Conservation (phyloP, 257 asterid genomes). For the Lycium barbarum region DNA sequence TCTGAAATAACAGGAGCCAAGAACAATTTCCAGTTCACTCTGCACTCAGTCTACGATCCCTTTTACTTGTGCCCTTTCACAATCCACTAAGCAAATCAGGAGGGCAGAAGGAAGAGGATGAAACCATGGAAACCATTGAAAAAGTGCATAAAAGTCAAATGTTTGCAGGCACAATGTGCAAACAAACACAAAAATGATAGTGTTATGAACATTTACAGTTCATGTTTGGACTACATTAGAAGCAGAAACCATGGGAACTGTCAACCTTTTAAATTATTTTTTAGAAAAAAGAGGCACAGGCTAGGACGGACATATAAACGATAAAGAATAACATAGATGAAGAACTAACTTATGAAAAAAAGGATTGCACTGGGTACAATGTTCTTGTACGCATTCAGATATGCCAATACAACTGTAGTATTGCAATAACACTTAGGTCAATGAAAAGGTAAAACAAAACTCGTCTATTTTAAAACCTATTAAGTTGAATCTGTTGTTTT, state of each 20-base stretch:
- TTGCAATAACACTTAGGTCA: neutral
- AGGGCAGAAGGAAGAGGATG: neutral
- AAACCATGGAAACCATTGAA: neutral
- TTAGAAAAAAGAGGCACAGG: too few species aligned
- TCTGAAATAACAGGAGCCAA: neutral
- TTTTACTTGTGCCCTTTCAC: neutral
- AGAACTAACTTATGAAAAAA: neutral
- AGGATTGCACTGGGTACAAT: too few species aligned
- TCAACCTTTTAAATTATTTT: neutral
- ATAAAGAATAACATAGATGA: too few species aligned
- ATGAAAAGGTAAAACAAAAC: too few species aligned
- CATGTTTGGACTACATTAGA: neutral
- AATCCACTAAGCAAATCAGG: neutral
- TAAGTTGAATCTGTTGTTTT: neutral
- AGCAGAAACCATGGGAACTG: neutral
- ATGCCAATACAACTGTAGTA: neutral
- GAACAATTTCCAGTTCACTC: neutral
- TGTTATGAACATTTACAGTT: neutral
- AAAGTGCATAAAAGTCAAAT: neutral
- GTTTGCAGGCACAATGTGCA: neutral
- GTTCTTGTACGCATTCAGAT: neutral
- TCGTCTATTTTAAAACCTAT: too few species aligned
- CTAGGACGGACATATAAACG: too few species aligned
- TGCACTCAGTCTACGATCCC: neutral
- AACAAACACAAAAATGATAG: neutral